Conservation (phyloP, 2,329 filamentous ascomycete species). For the Lachnellula subtilissima region DNA sequence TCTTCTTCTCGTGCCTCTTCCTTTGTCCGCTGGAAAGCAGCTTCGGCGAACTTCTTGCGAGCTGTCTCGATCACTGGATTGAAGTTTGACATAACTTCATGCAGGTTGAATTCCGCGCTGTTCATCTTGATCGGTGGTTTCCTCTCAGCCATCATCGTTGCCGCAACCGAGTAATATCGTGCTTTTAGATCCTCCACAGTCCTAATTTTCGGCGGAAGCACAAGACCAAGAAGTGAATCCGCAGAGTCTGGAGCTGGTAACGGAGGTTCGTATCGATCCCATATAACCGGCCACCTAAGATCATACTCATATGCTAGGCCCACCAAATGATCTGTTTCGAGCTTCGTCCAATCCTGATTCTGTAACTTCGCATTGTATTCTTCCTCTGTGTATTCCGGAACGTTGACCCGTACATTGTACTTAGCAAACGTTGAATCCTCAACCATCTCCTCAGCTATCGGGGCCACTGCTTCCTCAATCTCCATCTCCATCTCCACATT, state of each 20-base stretch:
- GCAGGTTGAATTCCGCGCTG: conserved; percentile 71
- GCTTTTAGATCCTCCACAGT: conserved; percentile 88
- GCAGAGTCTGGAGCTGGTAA: conserved; percentile 40
- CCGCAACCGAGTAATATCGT: conserved; percentile 82
- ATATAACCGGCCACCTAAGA: conserved; percentile 84
- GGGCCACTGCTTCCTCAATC: conserved; percentile 36
- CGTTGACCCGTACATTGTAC: conserved; percentile 76
- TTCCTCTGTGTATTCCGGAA: conserved; percentile 79
- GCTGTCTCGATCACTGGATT: conserved; percentile 72
- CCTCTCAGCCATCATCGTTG: conserved; percentile 73
- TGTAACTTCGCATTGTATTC: conserved; percentile 75
- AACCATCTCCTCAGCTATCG: conserved; percentile 32
- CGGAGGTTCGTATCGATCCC: conserved; percentile 78
- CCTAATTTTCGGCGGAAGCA: conserved; percentile 48
- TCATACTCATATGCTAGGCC: conserved; percentile 71
- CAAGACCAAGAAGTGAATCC: conserved; percentile 45
- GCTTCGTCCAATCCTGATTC: conserved; percentile 76
- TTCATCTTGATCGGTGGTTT: conserved; percentile 86
- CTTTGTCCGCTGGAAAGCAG: conserved; percentile 70
- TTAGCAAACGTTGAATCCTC: conserved; percentile 72
- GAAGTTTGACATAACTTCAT: conserved; percentile 84
- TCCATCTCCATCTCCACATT: too few species aligned
- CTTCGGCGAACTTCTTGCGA: conserved; percentile 80
- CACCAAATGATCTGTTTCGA: conserved; percentile 92
- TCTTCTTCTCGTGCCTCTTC: conserved; percentile 93